phyloP scores from a whole-genome alignment of 306 rosid genomes.

The Neltuma alba region DNA sequence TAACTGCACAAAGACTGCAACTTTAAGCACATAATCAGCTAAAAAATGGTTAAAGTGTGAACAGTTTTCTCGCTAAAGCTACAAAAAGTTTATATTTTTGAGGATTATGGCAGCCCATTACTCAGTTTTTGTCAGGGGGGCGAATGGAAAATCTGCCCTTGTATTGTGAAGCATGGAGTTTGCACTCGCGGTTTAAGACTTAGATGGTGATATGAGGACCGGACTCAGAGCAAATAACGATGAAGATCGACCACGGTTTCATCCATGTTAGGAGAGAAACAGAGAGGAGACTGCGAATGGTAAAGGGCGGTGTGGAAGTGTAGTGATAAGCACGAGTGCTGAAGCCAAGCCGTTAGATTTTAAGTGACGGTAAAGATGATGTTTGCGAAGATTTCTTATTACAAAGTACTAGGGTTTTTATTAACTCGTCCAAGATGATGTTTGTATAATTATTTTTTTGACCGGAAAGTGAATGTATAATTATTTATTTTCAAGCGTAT shows the following conservation, averaged over 20 bases:
- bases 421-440: not conserved
- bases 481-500: no score
- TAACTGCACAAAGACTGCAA: conserved; percentile 42
- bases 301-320: conserved; percentile 35
- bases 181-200: conserved; percentile 24
- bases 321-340: conserved; percentile 64
- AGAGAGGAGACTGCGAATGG: conserved; percentile 44
- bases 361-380: conserved; percentile 44
- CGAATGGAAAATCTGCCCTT: not conserved
- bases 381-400: conserved; percentile 43
- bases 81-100: not conserved
- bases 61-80: conserved; percentile 27
- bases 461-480: no score
- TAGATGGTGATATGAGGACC: conserved; percentile 38
- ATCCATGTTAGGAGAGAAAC: conserved; percentile 57
- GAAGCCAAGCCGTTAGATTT: conserved; percentile 49
- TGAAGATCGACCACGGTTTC: conserved; percentile 35
- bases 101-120: conserved; percentile 15
- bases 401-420: conserved; percentile 67
- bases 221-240: conserved; percentile 29
- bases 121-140: not conserved
- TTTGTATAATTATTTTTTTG: no score
- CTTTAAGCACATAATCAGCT: conserved; percentile 49
- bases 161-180: conserved; percentile 30
- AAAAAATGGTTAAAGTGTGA: conserved; percentile 8